Percentiles rank a stretch among this genome's conserved stretches.
These are phyloP conservation scores for Puccinia coronata DNA, from an alignment of 1,284 basidiomycete species.

Conservation along the genomic window DNA sequence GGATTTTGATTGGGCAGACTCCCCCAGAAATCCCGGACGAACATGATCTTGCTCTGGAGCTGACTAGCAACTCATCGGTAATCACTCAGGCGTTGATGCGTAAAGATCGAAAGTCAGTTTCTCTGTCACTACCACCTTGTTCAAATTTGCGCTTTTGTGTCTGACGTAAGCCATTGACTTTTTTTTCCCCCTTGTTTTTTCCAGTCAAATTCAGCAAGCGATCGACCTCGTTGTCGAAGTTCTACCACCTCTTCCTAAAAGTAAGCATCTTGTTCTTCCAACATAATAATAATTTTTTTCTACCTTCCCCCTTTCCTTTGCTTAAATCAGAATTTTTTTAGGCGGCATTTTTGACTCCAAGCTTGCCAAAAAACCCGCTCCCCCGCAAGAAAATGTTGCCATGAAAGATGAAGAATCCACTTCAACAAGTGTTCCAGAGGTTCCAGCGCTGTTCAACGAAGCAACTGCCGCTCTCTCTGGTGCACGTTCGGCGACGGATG, in stretches of 20 bases:
- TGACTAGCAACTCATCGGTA: constrained; percentile 45
- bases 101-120: constrained; percentile 43
- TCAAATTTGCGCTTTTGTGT: neutral
- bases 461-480: neutral
- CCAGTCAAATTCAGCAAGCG: constrained; percentile 79
- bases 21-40: constrained; percentile 68
- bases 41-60: constrained; percentile 63
- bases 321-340: constrained; percentile 4
- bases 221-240: constrained; percentile 82
- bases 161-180: neutral
- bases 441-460: constrained; percentile 24
- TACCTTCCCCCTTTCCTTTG: neutral
- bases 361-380: constrained; percentile 52
- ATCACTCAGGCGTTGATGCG: constrained; percentile 49
- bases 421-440: constrained; percentile 30
- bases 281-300: neutral
- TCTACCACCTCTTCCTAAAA: constrained; percentile 85
- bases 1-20: constrained; percentile 86
- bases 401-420: constrained; percentile 54
- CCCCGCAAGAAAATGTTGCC: constrained; percentile 39
- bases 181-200: neutral
- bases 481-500: constrained; percentile 14
- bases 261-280: constrained; percentile 62
- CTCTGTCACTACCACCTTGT: no score
- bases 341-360: constrained; percentile 56